phyloP scores from a whole-genome alignment of 139 green algal genomes.

The Chlorella sp. region DNA sequence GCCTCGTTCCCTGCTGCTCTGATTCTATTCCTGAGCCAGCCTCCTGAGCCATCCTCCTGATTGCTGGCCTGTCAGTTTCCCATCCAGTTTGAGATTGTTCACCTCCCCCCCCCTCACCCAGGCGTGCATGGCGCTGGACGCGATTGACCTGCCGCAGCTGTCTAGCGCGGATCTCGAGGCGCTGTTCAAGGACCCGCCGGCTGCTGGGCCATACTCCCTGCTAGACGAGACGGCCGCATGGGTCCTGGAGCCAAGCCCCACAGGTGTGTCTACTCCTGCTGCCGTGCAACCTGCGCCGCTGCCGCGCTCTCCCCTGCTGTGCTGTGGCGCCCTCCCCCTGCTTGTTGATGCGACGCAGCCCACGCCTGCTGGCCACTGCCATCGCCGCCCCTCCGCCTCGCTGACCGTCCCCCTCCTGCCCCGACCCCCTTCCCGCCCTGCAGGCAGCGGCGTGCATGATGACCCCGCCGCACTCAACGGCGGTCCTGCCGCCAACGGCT shows the following conservation, averaged over 20 bases:
- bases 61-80: no score
- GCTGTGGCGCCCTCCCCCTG: not conserved
- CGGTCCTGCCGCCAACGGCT: no score
- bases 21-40: not conserved
- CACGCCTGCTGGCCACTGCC: not conserved
- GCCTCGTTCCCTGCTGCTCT: not conserved
- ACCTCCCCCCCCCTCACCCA: no score
- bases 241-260: constrained; percentile 14
- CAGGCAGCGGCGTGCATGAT: not conserved
- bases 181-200: not conserved
- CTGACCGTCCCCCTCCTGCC: not conserved
- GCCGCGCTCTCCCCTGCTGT: not conserved
- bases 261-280: not conserved
- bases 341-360: not conserved
- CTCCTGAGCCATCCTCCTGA: no score
- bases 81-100: not conserved
- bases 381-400: not conserved
- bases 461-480: no score
- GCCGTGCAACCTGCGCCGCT: not conserved
- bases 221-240: not conserved
- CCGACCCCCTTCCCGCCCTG: not conserved
- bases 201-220: not conserved
- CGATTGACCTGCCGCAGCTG: not conserved
- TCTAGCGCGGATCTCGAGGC: constrained; percentile 2
- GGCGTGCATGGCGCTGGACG: not conserved